Conservation (phyloP, 2,329 filamentous ascomycete species). For the Penicillium sp. region DNA sequence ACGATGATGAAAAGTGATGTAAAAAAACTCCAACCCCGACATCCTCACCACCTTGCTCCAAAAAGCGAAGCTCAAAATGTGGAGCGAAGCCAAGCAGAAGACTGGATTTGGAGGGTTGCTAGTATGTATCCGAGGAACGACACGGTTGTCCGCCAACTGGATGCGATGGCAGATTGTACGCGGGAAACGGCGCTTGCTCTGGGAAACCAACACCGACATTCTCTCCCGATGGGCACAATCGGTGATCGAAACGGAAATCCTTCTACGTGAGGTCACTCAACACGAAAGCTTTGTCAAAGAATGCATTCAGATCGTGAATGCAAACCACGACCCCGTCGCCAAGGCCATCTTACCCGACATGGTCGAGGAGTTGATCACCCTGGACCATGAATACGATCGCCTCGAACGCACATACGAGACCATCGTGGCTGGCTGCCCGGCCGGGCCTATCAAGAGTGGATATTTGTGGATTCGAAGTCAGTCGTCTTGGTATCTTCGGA, state of each 20-base stretch:
- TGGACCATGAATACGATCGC: neutral
- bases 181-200: slow-evolving; percentile 2
- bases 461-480: slow-evolving; percentile 7
- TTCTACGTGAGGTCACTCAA: slow-evolving; percentile 4
- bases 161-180: slow-evolving; percentile 4
- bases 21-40: neutral
- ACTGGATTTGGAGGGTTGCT: neutral
- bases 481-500: slow-evolving; percentile 7
- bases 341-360: neutral
- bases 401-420: slow-evolving; percentile 3
- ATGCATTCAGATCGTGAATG: neutral
- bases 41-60: neutral
- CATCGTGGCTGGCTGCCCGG: slow-evolving; percentile 1
- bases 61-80: neutral
- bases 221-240: slow-evolving; percentile 7
- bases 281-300: slow-evolving; percentile 4
- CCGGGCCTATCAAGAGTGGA: slow-evolving; percentile 3
- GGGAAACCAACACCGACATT: slow-evolving; percentile 3
- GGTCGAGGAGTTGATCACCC: slow-evolving; percentile 6
- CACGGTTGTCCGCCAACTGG: neutral
- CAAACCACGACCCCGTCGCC: neutral
- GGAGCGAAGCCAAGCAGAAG: neutral
- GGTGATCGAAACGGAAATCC: slow-evolving; percentile 6
- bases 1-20: slow-evolving; percentile 14
- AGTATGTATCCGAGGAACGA: neutral